These are phyloP conservation scores for Plasmodium berghei DNA, from an alignment of 169 alveolate species.

Conservation along the genomic window DNA sequence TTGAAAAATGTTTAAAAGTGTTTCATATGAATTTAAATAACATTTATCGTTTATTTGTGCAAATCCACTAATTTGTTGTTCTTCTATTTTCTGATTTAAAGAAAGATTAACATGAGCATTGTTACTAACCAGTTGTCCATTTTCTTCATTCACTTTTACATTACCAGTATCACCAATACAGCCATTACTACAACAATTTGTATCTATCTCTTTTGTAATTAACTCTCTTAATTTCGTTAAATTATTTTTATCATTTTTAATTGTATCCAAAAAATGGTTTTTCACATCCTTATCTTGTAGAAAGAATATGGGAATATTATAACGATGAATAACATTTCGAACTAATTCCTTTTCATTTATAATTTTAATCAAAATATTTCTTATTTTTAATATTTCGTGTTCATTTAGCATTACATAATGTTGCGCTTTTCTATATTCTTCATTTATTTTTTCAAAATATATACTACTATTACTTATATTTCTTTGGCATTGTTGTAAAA, in stretches of 20 bases:
- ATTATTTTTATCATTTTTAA: constrained; percentile 9
- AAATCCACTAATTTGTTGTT: neutral
- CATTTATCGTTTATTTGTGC: neutral
- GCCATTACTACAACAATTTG: neutral
- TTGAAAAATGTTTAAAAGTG: constrained; percentile 26
- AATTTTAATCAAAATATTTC: constrained; percentile 34
- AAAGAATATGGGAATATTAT: constrained; percentile 46
- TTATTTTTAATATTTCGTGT: constrained; percentile 34
- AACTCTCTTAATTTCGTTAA: constrained; percentile 16
- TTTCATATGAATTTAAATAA: neutral
- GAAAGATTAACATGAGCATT: neutral
- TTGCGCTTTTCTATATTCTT: constrained; percentile 35
- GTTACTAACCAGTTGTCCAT: neutral
- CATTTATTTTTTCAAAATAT: constrained; percentile 28
- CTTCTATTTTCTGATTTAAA: neutral
- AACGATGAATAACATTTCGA: constrained; percentile 20
- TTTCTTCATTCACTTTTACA: neutral
- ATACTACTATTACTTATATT: neutral
- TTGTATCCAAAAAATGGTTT: constrained; percentile 36
- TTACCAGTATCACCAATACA: neutral
- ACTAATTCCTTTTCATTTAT: constrained; percentile 19
- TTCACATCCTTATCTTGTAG: constrained; percentile 34
- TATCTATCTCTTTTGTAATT: neutral
- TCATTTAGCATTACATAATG: constrained; percentile 29
- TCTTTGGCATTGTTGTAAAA: neutral